A percentile compares a stretch with the other conserved stretches of the same genome.
phyloP scores from a whole-genome alignment of 495 filamentous ascomycete species.

The Bacidia rubella region DNA sequence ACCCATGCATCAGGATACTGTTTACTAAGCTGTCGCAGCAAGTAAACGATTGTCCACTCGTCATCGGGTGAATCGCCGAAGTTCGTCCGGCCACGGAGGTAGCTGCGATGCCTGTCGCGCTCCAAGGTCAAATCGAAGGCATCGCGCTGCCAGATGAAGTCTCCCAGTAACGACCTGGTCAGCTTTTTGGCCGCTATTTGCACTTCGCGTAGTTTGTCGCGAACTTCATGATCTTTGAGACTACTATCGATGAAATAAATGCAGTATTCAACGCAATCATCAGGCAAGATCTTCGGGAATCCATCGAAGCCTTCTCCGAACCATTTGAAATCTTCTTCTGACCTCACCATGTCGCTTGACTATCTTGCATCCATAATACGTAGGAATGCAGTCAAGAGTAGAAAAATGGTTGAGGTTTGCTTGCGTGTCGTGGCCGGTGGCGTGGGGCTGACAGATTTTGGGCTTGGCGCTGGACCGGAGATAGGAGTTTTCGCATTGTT shows the following conservation, averaged over 20 bases:
- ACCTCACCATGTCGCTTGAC: constrained; percentile 17
- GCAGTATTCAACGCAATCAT: constrained; percentile 80
- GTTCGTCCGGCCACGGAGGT: constrained; percentile 58
- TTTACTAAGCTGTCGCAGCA: constrained; percentile 70
- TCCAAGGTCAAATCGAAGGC: constrained; percentile 48
- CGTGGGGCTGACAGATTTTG: not conserved
- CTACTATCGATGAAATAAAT: constrained; percentile 54
- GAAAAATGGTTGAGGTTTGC: constrained; percentile 13
- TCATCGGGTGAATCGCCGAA: constrained; percentile 92
- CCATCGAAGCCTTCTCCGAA: constrained; percentile 20
- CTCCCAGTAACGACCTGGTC: constrained; percentile 48
- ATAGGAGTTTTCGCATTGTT: not conserved
- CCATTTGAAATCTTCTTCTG: constrained; percentile 31
- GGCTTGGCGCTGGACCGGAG: too few relatives aligned
- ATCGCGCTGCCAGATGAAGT: constrained; percentile 94
- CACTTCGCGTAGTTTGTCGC: constrained; percentile 52
- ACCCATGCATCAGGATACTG: constrained; percentile 67
- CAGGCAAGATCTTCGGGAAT: constrained; percentile 40
- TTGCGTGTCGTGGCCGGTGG: not conserved
- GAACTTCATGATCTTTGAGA: constrained; percentile 34
- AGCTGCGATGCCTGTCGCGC: constrained; percentile 45
- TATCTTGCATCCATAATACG: constrained; percentile 14
- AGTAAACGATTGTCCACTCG: constrained; percentile 90
- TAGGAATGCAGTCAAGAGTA: constrained; percentile 17
- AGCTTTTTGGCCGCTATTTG: constrained; percentile 52